Evolutionary conservation across 805 yeast genomes (phyloP), one percentile per base, ranked within the genome.

Genomic region (Teunomyces tritomae): DNA sequence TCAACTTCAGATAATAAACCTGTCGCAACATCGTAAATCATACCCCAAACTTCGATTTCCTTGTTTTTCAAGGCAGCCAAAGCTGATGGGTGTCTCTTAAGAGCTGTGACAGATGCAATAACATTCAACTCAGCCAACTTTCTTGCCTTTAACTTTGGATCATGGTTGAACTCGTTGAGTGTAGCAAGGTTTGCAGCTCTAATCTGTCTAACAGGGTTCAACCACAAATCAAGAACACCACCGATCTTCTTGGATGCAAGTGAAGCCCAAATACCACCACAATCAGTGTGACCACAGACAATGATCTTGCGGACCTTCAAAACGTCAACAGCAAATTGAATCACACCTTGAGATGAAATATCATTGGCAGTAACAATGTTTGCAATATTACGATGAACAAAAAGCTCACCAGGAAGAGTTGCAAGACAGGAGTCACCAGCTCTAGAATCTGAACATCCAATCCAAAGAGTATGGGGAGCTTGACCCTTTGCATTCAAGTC

Each of bases 401-500:
- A 91, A 5, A 89, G 80, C 64, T 91, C 97, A 44, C 98, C 98
- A 1, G 97, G 97, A 20, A 82, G 71, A n/a, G 89, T 82, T 5
- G 84, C 74, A 24, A 89, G 74, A 47, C 89, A 82, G 37, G 78
- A 74, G 62, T 91, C 97, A 54, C 90, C 87, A 48, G 88, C 85
- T 57, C 98, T 82, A 2, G 96, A 88, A 64, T 91, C 98, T 3
- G 95, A 84, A 63, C 98, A 91, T 3, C 97, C 96, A 50, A 91
- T 85, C 91, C 96, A 90, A 43, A 92, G 70, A 3, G 96, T 89
- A 67, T 89, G 94, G 14, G 98, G 98, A n/a, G 80, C 63, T 68
- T 90, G 97, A 44, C 97, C 97, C 58, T 80, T 73, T 1, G 84
- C 91, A 57, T 89, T 88, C 51, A 69, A 56, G 34, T 79, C 80